Evolutionary conservation across 129 eudicot species (phyloP).

Genomic region (Calendula officinalis): DNA sequence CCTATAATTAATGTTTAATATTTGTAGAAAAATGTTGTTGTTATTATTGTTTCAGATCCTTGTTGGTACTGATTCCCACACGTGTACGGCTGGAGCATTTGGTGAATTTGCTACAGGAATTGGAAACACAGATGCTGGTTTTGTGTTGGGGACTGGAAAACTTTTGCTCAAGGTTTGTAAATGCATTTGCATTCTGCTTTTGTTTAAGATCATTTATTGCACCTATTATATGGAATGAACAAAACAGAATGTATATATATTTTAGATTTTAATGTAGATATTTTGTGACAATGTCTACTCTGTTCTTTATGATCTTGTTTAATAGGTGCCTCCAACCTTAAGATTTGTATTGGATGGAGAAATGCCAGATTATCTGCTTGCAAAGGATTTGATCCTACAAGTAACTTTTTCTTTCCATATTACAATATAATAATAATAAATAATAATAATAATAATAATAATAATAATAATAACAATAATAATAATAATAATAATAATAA

Average conservation of each 20-base stretch:
- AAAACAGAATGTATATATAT: not conserved
- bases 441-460: not conserved
- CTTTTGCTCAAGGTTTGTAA: conserved; percentile 66
- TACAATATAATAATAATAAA: not conserved
- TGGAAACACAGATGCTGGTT: conserved; percentile 77
- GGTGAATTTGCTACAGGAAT: conserved; percentile 79
- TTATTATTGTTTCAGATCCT: conserved; percentile 42
- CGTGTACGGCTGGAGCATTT: conserved; percentile 81
- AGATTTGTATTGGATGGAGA: conserved; percentile 77
- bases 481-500: too few relatives aligned
- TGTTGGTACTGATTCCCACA: conserved; percentile 77
- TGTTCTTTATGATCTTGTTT: conserved; percentile 5
- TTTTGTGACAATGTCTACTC: not conserved
- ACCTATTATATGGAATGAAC: not conserved
- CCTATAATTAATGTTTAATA: not conserved
- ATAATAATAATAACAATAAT: too few relatives aligned
- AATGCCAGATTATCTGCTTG: conserved; percentile 69
- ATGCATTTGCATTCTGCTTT: not conserved
- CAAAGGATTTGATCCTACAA: conserved; percentile 63
- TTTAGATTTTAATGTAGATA: not conserved
- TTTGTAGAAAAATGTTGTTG: not conserved
- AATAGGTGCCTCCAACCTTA: conserved; percentile 71
- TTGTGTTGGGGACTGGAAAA: conserved; percentile 79
- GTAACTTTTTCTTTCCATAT: conserved; percentile 27
- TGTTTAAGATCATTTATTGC: not conserved